Base-by-base conservation (phyloP, 495 filamentous ascomycete species). In the Aspergillus carlsbadensis region DNA sequence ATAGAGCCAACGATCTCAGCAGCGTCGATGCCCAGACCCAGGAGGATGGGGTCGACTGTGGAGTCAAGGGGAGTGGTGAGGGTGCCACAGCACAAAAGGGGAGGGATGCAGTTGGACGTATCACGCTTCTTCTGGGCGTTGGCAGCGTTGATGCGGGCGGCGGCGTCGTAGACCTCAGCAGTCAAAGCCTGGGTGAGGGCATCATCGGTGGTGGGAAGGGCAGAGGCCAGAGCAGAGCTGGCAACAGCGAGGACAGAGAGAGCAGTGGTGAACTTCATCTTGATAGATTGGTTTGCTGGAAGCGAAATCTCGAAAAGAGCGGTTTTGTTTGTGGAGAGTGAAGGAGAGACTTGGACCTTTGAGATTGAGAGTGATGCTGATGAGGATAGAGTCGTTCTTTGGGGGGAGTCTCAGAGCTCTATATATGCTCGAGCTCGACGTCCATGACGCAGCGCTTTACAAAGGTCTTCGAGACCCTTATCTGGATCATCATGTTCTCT, bases 11-110 rank as follows among this genome's bases (percentile, higher is more conserved):
- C 84, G 49, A 97, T 76, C 10, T 91, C 83, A 5, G 92, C 90
- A 2, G 89, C 90, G 69, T 93, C 85, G 44, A 97, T 85, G 1
- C 88, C 89, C 48, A 84, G 85, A 61, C 86, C 84, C 65, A 86
- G 84, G 43, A 98, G 68, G 58, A 92, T 88, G 2, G 83, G 81
- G 55, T 94, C 96, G 42, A 97, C 88, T 20, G 59, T 44, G 44
- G 54, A 55, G 55, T 75, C 72, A 17, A 71, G 56, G 29, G 71
- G 68, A 42, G 71, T 74, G 31, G 65, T 66, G 13, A 74, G 62
- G 10, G 56, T 54, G 13, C 65, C 62, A 33, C 70, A 74, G 66
- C 71, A 74, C 29, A 71, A 63, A 7, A 65, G 44, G 17, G 64
- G 45, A n/a, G 15, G 56, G 49, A 74, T 37, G 39, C 71, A 72